These are phyloP conservation scores for Phycomyces blakesleeanus DNA, from an alignment of 192 early-diverging fungal genomes.

Conservation along the genomic window DNA sequence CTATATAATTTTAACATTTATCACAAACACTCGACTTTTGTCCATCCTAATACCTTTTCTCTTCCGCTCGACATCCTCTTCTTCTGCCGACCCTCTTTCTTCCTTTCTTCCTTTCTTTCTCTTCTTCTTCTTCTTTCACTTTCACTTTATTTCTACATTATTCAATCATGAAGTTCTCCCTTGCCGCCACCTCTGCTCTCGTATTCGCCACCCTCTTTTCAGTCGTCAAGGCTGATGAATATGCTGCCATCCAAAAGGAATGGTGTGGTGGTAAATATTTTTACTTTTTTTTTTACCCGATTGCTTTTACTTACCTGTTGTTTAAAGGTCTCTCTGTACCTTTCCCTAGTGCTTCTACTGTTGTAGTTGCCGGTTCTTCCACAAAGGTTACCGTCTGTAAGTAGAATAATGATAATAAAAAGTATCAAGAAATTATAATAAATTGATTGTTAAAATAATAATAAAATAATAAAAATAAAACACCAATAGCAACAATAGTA, in stretches of 20 bases:
- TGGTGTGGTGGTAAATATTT: constrained; percentile 23
- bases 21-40: background rate
- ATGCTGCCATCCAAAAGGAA: constrained; percentile 24
- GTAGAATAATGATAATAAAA: background rate
- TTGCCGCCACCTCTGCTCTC: constrained; percentile 26
- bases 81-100: background rate
- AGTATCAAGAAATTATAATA: background rate
- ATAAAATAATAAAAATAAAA: background rate
- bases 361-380: constrained; percentile 13
- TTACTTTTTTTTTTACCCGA: background rate
- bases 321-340: constrained; percentile 16
- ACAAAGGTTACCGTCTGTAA: constrained; percentile 29
- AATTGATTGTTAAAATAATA: too few relatives aligned
- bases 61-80: background rate
- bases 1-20: background rate
- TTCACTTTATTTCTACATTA: too few relatives aligned
- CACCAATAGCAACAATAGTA: background rate
- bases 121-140: too few relatives aligned
- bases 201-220: background rate
- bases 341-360: constrained; percentile 8
- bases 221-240: constrained; percentile 21
- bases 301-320: background rate
- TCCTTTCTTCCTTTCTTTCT: too few relatives aligned
- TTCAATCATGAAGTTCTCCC: constrained; percentile 33
- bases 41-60: background rate